A percentile compares a stretch with the other conserved stretches of the same genome.
Evolutionary conservation across 139 green algal genomes (phyloP).

Genomic region (Closterium sp.): DNA sequence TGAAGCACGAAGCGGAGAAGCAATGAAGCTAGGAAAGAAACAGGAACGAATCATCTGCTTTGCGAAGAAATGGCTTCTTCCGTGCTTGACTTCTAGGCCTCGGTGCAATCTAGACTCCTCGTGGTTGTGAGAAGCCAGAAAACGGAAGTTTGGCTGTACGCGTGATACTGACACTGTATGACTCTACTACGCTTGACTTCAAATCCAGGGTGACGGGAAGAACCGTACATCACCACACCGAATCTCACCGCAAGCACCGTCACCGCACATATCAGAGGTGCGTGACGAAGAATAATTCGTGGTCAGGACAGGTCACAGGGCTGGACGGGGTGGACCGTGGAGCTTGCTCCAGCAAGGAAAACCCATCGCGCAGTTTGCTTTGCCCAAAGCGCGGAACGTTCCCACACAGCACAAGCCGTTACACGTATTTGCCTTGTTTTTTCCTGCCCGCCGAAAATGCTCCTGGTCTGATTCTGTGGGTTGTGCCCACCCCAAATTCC

Average conservation of each 20-base stretch:
- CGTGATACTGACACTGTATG: too few species aligned
- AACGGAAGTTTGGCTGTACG: not conserved
- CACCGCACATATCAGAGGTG: too few species aligned
- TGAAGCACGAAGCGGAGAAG: not conserved
- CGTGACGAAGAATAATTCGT: too few species aligned
- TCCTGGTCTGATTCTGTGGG: too few species aligned
- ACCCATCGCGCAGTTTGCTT: not conserved
- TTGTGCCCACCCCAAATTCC: too few species aligned
- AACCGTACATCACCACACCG: too few species aligned
- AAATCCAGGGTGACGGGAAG: not conserved
- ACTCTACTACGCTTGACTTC: not conserved
- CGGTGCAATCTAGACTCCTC: not conserved
- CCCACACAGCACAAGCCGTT: too few species aligned
- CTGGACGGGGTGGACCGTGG: too few species aligned
- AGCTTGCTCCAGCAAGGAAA: not conserved
- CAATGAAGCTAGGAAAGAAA: not conserved
- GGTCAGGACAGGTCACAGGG: too few species aligned
- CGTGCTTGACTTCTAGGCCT: too few species aligned
- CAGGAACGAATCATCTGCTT: not conserved
- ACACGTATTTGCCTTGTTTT: not conserved
- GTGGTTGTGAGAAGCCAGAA: not conserved
- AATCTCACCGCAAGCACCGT: too few species aligned
- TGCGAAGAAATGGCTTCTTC: not conserved
- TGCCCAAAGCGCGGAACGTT: too few species aligned
- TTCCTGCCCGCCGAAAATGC: not conserved